These are phyloP conservation scores for Candida koratica DNA, from an alignment of 805 yeast genomes.

Conservation along the genomic window DNA sequence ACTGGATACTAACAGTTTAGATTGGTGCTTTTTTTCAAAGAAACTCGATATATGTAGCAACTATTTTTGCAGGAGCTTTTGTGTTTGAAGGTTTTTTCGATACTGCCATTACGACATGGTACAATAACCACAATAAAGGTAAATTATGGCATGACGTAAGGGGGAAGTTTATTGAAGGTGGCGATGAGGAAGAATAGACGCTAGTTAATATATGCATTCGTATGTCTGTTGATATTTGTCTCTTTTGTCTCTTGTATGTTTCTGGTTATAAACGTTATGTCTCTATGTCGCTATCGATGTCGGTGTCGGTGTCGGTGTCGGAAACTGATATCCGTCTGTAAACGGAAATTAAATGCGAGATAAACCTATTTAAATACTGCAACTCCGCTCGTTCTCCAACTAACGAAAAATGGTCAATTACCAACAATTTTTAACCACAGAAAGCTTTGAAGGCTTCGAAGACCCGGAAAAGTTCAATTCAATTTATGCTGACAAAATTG, in stretches of 20 bases:
- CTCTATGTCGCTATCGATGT: too few relatives aligned
- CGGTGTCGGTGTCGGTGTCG: too few relatives aligned
- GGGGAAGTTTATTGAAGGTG: conserved; percentile 51
- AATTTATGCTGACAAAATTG: conserved; percentile 43
- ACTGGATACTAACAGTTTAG: conserved; percentile 12
- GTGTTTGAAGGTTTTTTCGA: conserved; percentile 79
- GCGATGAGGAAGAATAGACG: conserved; percentile 54
- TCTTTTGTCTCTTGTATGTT: too few relatives aligned
- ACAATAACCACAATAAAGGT: conserved; percentile 75
- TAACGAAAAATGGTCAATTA: conserved; percentile 11
- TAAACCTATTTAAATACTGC: conserved; percentile 3
- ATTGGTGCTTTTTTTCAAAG: conserved; percentile 58
- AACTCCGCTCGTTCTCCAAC: neutral
- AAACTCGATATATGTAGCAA: conserved; percentile 82
- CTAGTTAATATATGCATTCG: too few relatives aligned
- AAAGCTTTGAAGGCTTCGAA: conserved; percentile 30
- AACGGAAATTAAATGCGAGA: conserved; percentile 4
- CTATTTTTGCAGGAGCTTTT: conserved; percentile 80
- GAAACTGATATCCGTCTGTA: neutral
- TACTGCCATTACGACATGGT: conserved; percentile 61
- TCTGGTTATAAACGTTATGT: too few relatives aligned
- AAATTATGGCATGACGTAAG: conserved; percentile 83
- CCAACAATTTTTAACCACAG: conserved; percentile 28
- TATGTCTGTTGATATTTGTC: too few relatives aligned
- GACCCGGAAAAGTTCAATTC: conserved; percentile 39